Percentiles rank a stretch among this genome's conserved stretches.
phyloP scores from a whole-genome alignment of 371 early-diverging fungal species.

The Furculomyces boomerangus region DNA sequence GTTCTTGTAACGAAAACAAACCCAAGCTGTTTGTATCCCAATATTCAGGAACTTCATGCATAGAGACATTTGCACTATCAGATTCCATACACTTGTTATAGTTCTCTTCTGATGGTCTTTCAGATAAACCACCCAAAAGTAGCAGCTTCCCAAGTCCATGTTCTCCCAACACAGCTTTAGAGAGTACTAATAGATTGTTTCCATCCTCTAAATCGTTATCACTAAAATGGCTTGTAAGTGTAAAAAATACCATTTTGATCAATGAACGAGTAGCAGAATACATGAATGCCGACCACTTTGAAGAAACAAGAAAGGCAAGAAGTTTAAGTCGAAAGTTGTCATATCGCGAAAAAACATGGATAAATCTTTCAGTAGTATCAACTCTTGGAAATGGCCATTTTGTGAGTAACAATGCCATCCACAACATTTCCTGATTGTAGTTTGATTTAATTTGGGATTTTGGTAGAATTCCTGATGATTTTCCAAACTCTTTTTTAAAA shows the following conservation, averaged over 20 bases:
- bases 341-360: slow-evolving; percentile 2
- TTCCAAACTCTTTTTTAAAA: too few species aligned
- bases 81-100: slow-evolving; percentile 43
- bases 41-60: too few species aligned
- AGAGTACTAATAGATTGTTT: not conserved
- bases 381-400: slow-evolving; percentile 16
- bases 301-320: slow-evolving; percentile 92
- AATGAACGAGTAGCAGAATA: slow-evolving; percentile 34
- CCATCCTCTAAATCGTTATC: not conserved
- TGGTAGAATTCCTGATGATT: too few species aligned
- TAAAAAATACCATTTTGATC: slow-evolving; percentile 67
- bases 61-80: too few species aligned
- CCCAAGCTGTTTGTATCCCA: too few species aligned
- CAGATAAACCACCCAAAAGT: slow-evolving; percentile 43
- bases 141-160: slow-evolving; percentile 27
- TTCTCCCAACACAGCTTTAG: slow-evolving; percentile 25
- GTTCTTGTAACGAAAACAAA: too few species aligned
- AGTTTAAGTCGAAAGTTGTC: slow-evolving; percentile 43
- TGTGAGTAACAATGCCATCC: slow-evolving; percentile 5
- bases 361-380: slow-evolving; percentile 7
- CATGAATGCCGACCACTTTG: slow-evolving; percentile 78
- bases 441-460: not conserved
- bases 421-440: slow-evolving; percentile 8
- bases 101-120: slow-evolving; percentile 50
- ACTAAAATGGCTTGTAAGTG: slow-evolving; percentile 51